Evolutionary conservation across 345 rosid species (phyloP).

Genomic region (Heritiera littoralis): DNA sequence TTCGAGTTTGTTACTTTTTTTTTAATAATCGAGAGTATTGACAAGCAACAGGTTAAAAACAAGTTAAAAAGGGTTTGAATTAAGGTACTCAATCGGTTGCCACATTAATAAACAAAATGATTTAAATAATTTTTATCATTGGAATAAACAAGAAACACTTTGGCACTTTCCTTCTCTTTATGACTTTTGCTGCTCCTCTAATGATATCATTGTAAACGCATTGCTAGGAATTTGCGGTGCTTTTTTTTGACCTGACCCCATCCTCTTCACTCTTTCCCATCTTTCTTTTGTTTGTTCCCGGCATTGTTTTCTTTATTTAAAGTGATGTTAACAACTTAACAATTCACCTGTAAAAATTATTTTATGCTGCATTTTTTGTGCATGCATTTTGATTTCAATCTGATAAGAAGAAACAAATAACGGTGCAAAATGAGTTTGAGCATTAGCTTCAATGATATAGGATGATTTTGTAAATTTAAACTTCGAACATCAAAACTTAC

Average conservation of each 20-base stretch:
- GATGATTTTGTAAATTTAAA: no score
- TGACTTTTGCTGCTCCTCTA: constrained; percentile 19
- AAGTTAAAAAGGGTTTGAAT: neutral
- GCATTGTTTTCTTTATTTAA: no score
- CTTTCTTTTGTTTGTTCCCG: neutral
- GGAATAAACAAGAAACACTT: constrained; percentile 23
- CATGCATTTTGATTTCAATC: no score
- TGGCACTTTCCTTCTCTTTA: constrained; percentile 26
- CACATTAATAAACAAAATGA: constrained; percentile 21
- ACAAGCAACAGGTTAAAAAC: neutral
- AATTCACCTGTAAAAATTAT: no score
- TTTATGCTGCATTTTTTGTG: no score
- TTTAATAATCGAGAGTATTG: neutral
- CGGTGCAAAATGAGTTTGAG: no score
- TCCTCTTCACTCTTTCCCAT: neutral
- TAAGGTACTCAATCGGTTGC: constrained; percentile 3
- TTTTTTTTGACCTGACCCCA: constrained; percentile 31
- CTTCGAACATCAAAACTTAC: no score
- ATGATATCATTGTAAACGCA: constrained; percentile 23
- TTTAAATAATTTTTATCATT: neutral
- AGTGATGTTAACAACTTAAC: no score
- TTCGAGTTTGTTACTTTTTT: no score
- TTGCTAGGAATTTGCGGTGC: constrained; percentile 22
- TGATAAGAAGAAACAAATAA: no score
- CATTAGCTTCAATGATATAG: no score